phyloP scores from a whole-genome alignment of 352 stramenopile species.

The Phytophthora pistaciae region DNA sequence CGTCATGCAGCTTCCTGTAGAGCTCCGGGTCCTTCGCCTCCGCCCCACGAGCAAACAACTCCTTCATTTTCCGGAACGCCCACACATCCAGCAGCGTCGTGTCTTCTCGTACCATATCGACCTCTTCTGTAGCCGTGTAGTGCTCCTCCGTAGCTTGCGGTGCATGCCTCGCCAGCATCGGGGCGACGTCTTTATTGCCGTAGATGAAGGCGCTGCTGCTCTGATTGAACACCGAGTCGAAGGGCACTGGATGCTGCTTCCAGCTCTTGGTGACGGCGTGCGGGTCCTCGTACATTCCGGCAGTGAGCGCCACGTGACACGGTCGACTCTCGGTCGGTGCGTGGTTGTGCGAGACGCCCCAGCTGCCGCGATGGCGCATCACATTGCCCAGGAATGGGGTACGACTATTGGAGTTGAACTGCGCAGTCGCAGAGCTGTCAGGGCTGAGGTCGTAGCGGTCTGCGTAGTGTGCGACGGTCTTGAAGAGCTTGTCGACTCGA shows the following conservation, averaged over 20 bases:
- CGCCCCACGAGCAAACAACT: constrained; percentile 52
- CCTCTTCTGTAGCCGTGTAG: constrained; percentile 73
- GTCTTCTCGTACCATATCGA: constrained; percentile 76
- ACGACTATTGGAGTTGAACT: constrained; percentile 24
- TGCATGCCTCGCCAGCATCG: constrained; percentile 79
- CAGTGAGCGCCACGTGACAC: constrained; percentile 85
- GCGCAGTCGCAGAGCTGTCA: not conserved
- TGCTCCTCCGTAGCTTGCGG: constrained; percentile 67
- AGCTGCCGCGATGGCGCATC: constrained; percentile 71
- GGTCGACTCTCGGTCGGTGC: constrained; percentile 85
- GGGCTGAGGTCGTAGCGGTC: constrained; percentile 27
- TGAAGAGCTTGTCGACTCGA: constrained; percentile 85
- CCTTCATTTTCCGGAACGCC: constrained; percentile 63
- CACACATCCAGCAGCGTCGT: constrained; percentile 79
- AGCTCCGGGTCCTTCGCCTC: constrained; percentile 39
- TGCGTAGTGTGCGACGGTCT: constrained; percentile 46
- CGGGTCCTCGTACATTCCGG: constrained; percentile 89
- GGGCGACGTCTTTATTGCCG: constrained; percentile 84
- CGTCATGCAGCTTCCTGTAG: constrained; percentile 48
- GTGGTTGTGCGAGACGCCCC: constrained; percentile 86
- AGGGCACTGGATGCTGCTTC: constrained; percentile 86
- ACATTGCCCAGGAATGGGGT: constrained; percentile 76
- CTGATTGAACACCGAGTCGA: constrained; percentile 90
- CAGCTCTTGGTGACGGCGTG: constrained; percentile 83
- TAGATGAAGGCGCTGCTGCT: constrained; percentile 75